phyloP scores from a whole-genome alignment of 177 flowering plant genomes.

The Vitis hybrid region DNA sequence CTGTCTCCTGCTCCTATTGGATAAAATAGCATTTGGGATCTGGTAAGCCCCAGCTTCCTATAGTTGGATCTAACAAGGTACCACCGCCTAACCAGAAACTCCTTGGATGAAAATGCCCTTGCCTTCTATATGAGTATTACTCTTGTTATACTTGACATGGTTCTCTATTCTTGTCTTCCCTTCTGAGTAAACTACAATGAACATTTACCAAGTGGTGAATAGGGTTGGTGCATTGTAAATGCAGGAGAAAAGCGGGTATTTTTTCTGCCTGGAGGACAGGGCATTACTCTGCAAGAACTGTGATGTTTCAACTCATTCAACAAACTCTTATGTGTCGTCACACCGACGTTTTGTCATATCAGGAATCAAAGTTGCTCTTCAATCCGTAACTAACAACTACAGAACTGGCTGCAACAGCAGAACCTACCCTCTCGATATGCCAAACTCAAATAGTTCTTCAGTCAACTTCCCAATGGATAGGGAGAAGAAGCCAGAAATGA shows the following conservation, averaged over 20 bases:
- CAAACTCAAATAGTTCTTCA: not conserved
- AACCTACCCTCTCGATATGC: not conserved
- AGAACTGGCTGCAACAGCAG: not conserved
- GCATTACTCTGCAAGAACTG: constrained; percentile 49
- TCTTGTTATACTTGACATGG: no score
- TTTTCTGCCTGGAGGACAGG: constrained; percentile 61
- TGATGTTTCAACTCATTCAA: constrained; percentile 45
- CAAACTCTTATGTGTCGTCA: constrained; percentile 24
- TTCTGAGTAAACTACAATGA: no score
- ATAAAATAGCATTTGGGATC: no score
- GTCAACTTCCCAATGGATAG: not conserved
- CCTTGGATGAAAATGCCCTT: no score
- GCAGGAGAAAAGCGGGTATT: constrained; percentile 47
- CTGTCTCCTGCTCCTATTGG: no score
- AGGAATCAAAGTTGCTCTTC: constrained; percentile 46
- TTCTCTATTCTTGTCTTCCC: no score
- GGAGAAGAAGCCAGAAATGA: not conserved
- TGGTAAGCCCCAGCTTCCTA: no score
- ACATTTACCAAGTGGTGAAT: no score
- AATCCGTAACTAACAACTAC: constrained; percentile 9
- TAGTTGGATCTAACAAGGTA: no score
- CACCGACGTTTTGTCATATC: constrained; percentile 57
- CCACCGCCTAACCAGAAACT: no score
- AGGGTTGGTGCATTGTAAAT: not conserved
- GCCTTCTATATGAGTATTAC: no score